Base-by-base conservation (phyloP, 1,139 yeast species). In the Pichia sp. region DNA sequence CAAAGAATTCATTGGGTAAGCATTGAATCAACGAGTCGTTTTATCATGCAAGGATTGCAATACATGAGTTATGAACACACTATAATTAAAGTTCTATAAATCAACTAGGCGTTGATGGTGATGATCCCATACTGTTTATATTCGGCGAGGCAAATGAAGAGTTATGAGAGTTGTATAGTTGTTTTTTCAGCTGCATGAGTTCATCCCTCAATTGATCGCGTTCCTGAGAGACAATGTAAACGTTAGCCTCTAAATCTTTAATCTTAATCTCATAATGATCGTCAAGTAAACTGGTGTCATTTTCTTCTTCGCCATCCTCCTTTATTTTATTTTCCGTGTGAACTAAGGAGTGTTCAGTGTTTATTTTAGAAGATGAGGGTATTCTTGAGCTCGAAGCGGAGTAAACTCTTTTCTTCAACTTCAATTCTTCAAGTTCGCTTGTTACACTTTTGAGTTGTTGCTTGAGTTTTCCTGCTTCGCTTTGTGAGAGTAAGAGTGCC, bases 191-290 rank as follows among this genome's bases (percentile, higher is more conserved):
- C 1, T 64, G 50, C 22, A 75, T 58, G n/a, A 77, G 72, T 42
- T 69, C 76, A 23, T 77, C 79, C 51, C 82, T 80, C 56, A 84
- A 64, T 50, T 78, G 83, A 53, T 86, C 93, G 48, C 94, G 72
- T 59, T 86, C 96, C 59, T 85, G 91, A 49, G 77, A 79, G 50
- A 81, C 68, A 44, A 86, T 81, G 49, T 72, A 82, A 50, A 86
- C 65, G 55, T 85, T 94, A 2, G 95, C 94, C 50, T 85, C 84
- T 51, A 86, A 64, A 51, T 86, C 95, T 51, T 83, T 77, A 30
- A 86, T 69, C 58, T 80, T 84, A 65, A 85, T 67, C 47, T 79
- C 82, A 52, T 72, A 80, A 48, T 82, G 88, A 27, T 85, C 85
- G 46, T 69, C 73, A 32, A 66, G 64, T 13, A 40, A 30, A 23